phyloP scores from a whole-genome alignment of 1,284 basidiomycete genomes.

The Cutaneotrichosporon cyanovorans region DNA sequence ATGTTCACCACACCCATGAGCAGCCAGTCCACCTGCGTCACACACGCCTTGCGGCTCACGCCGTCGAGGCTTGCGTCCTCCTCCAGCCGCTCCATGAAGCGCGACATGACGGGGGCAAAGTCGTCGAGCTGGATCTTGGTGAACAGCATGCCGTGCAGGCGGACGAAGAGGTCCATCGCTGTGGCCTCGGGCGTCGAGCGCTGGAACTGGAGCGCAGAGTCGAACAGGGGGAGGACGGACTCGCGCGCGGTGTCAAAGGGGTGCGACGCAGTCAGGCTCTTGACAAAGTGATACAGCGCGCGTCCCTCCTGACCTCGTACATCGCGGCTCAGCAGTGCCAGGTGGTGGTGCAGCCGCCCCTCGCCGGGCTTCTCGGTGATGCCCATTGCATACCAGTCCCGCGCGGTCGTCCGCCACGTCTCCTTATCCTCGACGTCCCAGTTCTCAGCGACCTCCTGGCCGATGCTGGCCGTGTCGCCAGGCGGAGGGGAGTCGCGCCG shows the following conservation, averaged over 20 bases:
- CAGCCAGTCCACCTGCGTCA: slow-evolving; percentile 82
- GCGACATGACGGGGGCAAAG: slow-evolving; percentile 69
- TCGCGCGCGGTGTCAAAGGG: slow-evolving; percentile 80
- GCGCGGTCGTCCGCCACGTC: slow-evolving; percentile 79
- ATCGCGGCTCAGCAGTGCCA: slow-evolving; percentile 80
- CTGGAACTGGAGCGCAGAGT: slow-evolving; percentile 58
- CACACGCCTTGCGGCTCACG: slow-evolving; percentile 42
- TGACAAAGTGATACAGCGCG: slow-evolving; percentile 87
- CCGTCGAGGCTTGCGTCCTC: slow-evolving; percentile 57
- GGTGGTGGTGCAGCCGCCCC: slow-evolving; percentile 86
- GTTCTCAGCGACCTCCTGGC: slow-evolving; percentile 72
- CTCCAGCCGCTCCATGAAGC: slow-evolving; percentile 72
- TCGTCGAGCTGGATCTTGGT: slow-evolving; percentile 89
- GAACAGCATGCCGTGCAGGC: slow-evolving; percentile 91
- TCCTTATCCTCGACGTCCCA: slow-evolving; percentile 90
- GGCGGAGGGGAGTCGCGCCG: too few relatives aligned
- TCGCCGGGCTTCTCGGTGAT: slow-evolving; percentile 80
- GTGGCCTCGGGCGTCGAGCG: slow-evolving; percentile 68
- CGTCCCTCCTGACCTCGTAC: slow-evolving; percentile 74
- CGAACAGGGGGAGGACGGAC: slow-evolving; percentile 77
- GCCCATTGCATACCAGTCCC: slow-evolving; percentile 87
- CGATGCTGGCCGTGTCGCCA: slow-evolving; percentile 81
- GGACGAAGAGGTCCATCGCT: slow-evolving; percentile 75
- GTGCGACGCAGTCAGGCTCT: slow-evolving; percentile 85
- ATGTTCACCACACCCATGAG: slow-evolving; percentile 89